These are phyloP conservation scores for Syncephalastrum monosporum DNA, from an alignment of 371 early-diverging fungal genomes.

Conservation along the genomic window DNA sequence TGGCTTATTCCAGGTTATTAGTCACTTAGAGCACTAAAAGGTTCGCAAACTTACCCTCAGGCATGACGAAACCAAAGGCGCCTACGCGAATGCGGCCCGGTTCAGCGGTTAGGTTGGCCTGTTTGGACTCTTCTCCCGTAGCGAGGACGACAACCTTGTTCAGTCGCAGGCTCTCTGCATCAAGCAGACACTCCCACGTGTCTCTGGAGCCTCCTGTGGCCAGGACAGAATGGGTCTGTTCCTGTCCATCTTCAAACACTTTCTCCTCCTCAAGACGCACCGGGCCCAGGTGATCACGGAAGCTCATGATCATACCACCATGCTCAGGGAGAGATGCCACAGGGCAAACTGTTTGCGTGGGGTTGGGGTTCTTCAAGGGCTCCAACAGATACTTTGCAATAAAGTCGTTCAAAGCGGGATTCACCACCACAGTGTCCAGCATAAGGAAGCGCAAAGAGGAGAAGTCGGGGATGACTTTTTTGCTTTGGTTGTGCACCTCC, in stretches of 20 bases:
- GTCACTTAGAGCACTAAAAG: not conserved
- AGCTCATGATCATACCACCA: conserved; percentile 70
- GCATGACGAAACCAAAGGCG: conserved; percentile 65
- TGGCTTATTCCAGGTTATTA: conserved; percentile 27
- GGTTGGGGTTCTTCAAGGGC: conserved; percentile 53
- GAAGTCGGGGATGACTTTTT: conserved; percentile 62
- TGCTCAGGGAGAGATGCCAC: conserved; percentile 72
- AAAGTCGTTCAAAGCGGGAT: conserved; percentile 57
- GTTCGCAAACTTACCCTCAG: conserved; percentile 44
- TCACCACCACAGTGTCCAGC: conserved; percentile 68
- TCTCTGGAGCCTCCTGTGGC: conserved; percentile 51
- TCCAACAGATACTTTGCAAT: conserved; percentile 64
- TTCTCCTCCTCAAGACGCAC: conserved; percentile 33
- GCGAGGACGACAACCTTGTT: conserved; percentile 55
- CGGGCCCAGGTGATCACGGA: conserved; percentile 51
- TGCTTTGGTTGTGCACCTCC: conserved; percentile 52
- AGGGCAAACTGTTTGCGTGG: conserved; percentile 64
- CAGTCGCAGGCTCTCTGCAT: conserved; percentile 53
- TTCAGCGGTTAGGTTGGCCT: conserved; percentile 6
- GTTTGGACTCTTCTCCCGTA: conserved; percentile 33
- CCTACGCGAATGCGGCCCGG: conserved; percentile 27
- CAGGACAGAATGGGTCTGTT: conserved; percentile 22
- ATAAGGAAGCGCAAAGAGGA: conserved; percentile 64
- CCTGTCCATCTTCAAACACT: conserved; percentile 6
- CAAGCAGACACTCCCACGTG: conserved; percentile 55